Conservation (phyloP, 2,329 filamentous ascomycete species). For the Coleophoma eucalyptorum region DNA sequence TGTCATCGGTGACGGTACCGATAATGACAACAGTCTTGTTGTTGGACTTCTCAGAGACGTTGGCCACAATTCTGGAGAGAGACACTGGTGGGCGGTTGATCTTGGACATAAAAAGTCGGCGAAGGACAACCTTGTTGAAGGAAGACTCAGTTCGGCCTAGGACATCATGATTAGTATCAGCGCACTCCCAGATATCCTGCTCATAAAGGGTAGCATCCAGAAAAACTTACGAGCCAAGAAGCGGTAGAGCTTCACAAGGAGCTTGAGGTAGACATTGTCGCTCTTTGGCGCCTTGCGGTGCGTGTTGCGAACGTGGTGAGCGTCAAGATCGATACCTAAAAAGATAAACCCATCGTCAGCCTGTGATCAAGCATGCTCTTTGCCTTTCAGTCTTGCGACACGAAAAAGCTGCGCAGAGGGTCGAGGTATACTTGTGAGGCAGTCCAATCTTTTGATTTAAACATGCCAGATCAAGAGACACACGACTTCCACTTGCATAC, state of each 20-base stretch:
- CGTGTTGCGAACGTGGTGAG: constrained; percentile 64
- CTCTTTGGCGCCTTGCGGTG: constrained; percentile 97
- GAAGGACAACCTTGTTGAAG: constrained; percentile 99
- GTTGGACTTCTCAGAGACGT: constrained; percentile 59
- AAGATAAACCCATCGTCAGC: constrained; percentile 53
- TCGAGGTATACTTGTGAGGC: constrained; percentile 13
- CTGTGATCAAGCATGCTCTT: constrained; percentile 64
- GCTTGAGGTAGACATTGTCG: constrained; percentile 96
- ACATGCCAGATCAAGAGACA: constrained; percentile 11
- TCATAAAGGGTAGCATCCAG: background rate
- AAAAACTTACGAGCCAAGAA: constrained; percentile 82
- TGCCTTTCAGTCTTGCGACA: constrained; percentile 29
- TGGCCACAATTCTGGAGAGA: constrained; percentile 80
- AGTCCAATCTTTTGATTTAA: constrained; percentile 13
- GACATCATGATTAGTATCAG: background rate
- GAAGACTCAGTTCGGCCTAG: constrained; percentile 88
- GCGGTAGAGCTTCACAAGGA: constrained; percentile 97
- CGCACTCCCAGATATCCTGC: no score
- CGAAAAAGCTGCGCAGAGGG: constrained; percentile 26
- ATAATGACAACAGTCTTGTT: constrained; percentile 91
- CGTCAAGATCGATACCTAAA: constrained; percentile 69
- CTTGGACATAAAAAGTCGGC: constrained; percentile 96
- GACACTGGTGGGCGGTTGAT: constrained; percentile 97
- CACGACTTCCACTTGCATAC: constrained; percentile 29
- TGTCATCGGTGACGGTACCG: constrained; percentile 96